A percentile compares a stretch with the other conserved stretches of the same genome.
Conservation (phyloP, 2,329 filamentous ascomycete genomes). For the Aspergillus jensenii region DNA sequence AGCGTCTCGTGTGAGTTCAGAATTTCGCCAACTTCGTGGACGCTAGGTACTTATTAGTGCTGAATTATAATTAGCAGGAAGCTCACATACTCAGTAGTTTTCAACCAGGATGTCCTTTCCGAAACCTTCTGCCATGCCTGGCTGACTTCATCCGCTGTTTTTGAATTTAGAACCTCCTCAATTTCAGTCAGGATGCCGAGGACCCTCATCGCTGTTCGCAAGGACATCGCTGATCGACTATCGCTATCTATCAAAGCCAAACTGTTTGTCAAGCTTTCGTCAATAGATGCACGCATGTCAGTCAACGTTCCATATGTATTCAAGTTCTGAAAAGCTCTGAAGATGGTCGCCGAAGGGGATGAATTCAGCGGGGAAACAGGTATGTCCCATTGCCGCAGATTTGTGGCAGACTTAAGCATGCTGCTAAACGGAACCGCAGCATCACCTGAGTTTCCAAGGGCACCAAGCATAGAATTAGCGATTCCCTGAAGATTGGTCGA, state of each 20-base stretch:
- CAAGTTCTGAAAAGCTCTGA: constrained; percentile 77
- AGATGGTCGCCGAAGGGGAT: constrained; percentile 68
- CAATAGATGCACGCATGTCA: constrained; percentile 58
- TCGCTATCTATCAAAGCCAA: constrained; percentile 41
- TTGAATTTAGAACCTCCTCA: constrained; percentile 69
- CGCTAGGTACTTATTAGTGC: constrained; percentile 33
- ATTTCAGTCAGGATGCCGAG: constrained; percentile 79
- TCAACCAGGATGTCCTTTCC: constrained; percentile 73
- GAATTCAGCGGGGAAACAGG: constrained; percentile 65
- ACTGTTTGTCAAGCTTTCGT: constrained; percentile 58
- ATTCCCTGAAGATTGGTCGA: constrained; percentile 81
- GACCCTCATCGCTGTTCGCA: constrained; percentile 60
- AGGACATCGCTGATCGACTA: constrained; percentile 40
- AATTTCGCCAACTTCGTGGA: constrained; percentile 70
- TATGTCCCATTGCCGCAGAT: constrained; percentile 89
- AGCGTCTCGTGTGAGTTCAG: constrained; percentile 80
- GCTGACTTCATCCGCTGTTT: constrained; percentile 60
- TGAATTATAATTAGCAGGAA: background rate
- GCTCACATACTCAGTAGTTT: constrained; percentile 67
- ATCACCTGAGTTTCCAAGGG: constrained; percentile 54
- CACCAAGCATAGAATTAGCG: constrained; percentile 74
- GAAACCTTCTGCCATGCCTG: constrained; percentile 64
- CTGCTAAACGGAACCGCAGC: constrained; percentile 60
- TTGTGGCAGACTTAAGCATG: constrained; percentile 76
- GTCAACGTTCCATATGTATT: constrained; percentile 62